Percentiles rank a stretch among this genome's conserved stretches.
These are phyloP conservation scores for Nepenthes gracilis DNA, from an alignment of 148 eudicot species.

Conservation along the genomic window DNA sequence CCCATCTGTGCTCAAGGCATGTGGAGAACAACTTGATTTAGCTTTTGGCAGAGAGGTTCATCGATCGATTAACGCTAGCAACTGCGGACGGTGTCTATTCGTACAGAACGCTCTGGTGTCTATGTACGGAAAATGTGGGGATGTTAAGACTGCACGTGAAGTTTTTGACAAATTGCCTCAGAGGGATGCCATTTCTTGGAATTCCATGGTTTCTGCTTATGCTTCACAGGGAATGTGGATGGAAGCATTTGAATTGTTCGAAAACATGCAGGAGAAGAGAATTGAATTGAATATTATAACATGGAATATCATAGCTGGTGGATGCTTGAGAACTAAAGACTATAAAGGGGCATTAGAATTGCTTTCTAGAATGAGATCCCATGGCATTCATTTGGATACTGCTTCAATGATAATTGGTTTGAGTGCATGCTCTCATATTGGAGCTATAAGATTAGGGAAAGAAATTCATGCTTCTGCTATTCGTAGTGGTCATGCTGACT, in stretches of 20 bases:
- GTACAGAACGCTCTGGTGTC: slow-evolving; percentile 69
- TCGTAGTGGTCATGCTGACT: slow-evolving; percentile 31
- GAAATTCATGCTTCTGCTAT: slow-evolving; percentile 62
- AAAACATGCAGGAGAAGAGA: slow-evolving; percentile 31
- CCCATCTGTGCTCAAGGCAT: slow-evolving; percentile 73
- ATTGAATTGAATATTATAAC: slow-evolving; percentile 40
- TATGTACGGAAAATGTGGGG: slow-evolving; percentile 80
- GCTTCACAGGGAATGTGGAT: slow-evolving; percentile 55
- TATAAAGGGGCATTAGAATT: slow-evolving; percentile 38
- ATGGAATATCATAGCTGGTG: slow-evolving; percentile 79
- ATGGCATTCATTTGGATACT: slow-evolving; percentile 39
- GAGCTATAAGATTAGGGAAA: slow-evolving; percentile 37
- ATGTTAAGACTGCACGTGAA: slow-evolving; percentile 42
- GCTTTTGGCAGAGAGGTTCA: slow-evolving; percentile 50
- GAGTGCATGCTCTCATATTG: slow-evolving; percentile 65
- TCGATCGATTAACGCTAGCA: slow-evolving; percentile 26
- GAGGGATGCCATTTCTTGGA: slow-evolving; percentile 78
- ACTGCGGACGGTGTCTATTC: slow-evolving; percentile 25
- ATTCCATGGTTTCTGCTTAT: slow-evolving; percentile 56
- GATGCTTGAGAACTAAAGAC: slow-evolving; percentile 53
- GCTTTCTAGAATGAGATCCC: slow-evolving; percentile 38
- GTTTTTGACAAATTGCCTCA: slow-evolving; percentile 40
- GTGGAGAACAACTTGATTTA: slow-evolving; percentile 51
- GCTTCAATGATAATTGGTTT: slow-evolving; percentile 62
- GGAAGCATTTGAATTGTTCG: slow-evolving; percentile 50